phyloP scores from a whole-genome alignment of 768 basidiomycete genomes.

The Clathrus columnatus region DNA sequence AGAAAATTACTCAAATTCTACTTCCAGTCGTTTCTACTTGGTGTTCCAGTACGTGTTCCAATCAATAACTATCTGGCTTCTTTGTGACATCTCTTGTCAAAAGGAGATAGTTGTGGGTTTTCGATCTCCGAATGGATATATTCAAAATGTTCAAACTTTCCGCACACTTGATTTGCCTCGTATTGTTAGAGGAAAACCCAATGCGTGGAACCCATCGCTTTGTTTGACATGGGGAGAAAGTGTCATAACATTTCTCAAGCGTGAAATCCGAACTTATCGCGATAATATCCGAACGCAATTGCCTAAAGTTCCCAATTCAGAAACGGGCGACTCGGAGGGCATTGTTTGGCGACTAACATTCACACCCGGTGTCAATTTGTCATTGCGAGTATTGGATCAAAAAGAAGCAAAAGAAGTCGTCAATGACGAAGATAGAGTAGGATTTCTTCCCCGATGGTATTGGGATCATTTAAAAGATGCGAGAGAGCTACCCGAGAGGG shows the following conservation, averaged over 20 bases:
- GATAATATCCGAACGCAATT: not conserved
- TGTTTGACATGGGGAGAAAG: conserved; percentile 68
- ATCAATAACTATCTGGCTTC: no score
- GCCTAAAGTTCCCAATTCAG: not conserved
- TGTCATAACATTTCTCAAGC: conserved; percentile 47
- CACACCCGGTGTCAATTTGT: conserved; percentile 48
- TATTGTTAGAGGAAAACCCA: conserved; percentile 62
- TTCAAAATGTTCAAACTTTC: conserved; percentile 61
- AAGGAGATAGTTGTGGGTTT: conserved; percentile 87
- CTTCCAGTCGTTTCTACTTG: conserved; percentile 84
- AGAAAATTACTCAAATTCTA: conserved; percentile 92
- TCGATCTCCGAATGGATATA: conserved; percentile 63
- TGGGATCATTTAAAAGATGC: conserved; percentile 25
- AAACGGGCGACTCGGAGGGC: conserved; percentile 3
- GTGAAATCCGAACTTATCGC: conserved; percentile 7
- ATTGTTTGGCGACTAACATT: conserved; percentile 70
- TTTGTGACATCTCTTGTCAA: conserved; percentile 21
- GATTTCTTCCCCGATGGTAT: conserved; percentile 74
- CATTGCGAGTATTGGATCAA: conserved; percentile 38
- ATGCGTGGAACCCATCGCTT: conserved; percentile 66
- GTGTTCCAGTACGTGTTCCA: conserved; percentile 60
- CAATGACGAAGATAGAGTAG: conserved; percentile 62
- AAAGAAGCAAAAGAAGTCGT: conserved; percentile 47
- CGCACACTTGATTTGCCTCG: conserved; percentile 75
- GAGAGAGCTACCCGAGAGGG: not conserved